A percentile compares a stretch with the other conserved stretches of the same genome.
Evolutionary conservation across 1,139 yeast genomes (phyloP).

Genomic region (Zygoascus hellenicus): DNA sequence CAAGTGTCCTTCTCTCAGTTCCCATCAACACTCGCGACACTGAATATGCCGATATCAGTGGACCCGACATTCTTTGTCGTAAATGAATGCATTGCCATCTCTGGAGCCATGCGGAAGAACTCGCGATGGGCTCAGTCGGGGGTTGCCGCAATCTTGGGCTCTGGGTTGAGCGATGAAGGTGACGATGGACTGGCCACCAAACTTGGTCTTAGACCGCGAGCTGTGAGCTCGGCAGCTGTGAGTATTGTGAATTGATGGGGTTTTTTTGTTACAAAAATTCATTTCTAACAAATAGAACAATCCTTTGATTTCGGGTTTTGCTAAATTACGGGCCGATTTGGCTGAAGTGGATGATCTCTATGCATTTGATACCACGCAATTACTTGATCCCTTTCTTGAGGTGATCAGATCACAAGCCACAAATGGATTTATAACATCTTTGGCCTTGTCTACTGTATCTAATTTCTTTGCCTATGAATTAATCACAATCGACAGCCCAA

Average conservation of each 20-base stretch:
- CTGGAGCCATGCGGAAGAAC: slow-evolving; percentile 87
- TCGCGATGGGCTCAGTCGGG: slow-evolving; percentile 79
- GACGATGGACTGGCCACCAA: slow-evolving; percentile 30
- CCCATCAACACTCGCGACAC: too few species aligned
- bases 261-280: not conserved
- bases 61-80: slow-evolving; percentile 82
- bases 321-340: slow-evolving; percentile 68
- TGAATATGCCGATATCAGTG: slow-evolving; percentile 36
- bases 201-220: slow-evolving; percentile 15
- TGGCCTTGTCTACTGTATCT: slow-evolving; percentile 71
- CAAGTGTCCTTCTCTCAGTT: slow-evolving; percentile 4
- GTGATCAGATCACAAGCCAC: slow-evolving; percentile 83
- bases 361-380: slow-evolving; percentile 63
- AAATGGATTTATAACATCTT: slow-evolving; percentile 77
- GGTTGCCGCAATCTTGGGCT: slow-evolving; percentile 71
- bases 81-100: slow-evolving; percentile 80
- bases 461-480: slow-evolving; percentile 64
- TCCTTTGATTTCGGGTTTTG: slow-evolving; percentile 75
- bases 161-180: slow-evolving; percentile 31
- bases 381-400: slow-evolving; percentile 79
- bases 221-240: slow-evolving; percentile 12
- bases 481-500: slow-evolving; percentile 41
- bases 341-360: slow-evolving; percentile 50
- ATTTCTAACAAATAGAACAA: slow-evolving; percentile 35
- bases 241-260: slow-evolving; percentile 3